Conservation (phyloP, 345 rosid species). For the Corchorus capsularis region DNA sequence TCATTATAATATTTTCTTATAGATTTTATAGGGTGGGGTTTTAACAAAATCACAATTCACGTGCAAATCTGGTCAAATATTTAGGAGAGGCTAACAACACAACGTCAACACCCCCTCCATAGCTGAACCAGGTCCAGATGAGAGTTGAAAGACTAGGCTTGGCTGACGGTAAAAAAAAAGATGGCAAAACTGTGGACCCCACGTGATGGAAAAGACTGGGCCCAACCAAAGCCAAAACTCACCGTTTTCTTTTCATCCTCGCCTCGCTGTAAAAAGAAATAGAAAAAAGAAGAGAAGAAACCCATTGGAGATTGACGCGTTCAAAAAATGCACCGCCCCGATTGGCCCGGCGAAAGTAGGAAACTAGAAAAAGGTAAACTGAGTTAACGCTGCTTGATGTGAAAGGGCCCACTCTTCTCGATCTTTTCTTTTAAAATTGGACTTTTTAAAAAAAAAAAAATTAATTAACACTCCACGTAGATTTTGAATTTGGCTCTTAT, state of each 20-base stretch:
- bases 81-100: not conserved
- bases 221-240: not conserved
- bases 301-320: slow-evolving; percentile 40
- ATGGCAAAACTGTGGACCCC: not conserved
- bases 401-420: not conserved
- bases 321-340: slow-evolving; percentile 34
- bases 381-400: slow-evolving; percentile 4
- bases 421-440: not conserved
- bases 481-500: not conserved
- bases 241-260: too few species aligned
- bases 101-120: too few species aligned
- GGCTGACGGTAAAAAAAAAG: not conserved
- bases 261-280: too few species aligned
- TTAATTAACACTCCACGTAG: not conserved
- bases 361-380: not conserved
- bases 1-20: not conserved
- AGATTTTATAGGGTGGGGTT: too few species aligned
- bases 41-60: not conserved
- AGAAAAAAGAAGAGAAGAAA: not conserved
- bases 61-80: not conserved
- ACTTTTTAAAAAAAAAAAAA: not conserved
- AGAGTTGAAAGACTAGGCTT: not conserved
- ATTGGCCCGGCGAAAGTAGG: slow-evolving; percentile 2
- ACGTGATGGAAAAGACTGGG: not conserved
- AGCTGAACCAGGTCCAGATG: not conserved